These are phyloP conservation scores for Calycina herbarum DNA, from an alignment of 2,329 filamentous ascomycete species.

Conservation along the genomic window DNA sequence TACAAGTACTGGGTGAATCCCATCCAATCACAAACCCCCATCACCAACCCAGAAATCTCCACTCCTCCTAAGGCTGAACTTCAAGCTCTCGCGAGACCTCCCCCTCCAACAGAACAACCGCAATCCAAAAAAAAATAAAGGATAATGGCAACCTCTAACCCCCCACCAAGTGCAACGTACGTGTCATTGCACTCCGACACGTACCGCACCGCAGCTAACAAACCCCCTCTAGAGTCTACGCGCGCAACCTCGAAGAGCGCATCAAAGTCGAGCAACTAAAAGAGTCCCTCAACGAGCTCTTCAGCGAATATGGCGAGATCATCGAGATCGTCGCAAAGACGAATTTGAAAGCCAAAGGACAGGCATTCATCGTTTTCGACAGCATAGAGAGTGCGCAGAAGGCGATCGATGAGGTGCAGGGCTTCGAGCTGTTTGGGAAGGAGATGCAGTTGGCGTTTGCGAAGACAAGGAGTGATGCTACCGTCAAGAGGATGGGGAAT, in stretches of 20 bases:
- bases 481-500: conserved; percentile 70
- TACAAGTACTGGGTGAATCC: not conserved
- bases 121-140: not conserved
- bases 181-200: conserved; percentile 74
- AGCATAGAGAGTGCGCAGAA: conserved; percentile 72
- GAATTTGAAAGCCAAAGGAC: conserved; percentile 88
- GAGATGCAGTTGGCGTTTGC: conserved; percentile 84
- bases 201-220: conserved; percentile 38
- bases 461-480: conserved; percentile 82
- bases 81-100: not conserved
- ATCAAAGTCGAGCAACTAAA: conserved; percentile 79
- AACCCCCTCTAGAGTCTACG: conserved; percentile 55
- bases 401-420: conserved; percentile 86
- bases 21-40: not conserved
- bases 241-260: conserved; percentile 88
- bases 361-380: conserved; percentile 94
- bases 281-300: conserved; percentile 72
- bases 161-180: conserved; percentile 61
- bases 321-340: conserved; percentile 85
- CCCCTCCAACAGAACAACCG: not conserved
- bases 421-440: conserved; percentile 91
- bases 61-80: not conserved
- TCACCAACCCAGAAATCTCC: not conserved
- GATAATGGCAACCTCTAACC: conserved; percentile 6
- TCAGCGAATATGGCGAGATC: conserved; percentile 84